A percentile compares a stretch with the other conserved stretches of the same genome.
Evolutionary conservation across 495 filamentous ascomycete genomes (phyloP).

Genomic region (Daldinia caldariorum): DNA sequence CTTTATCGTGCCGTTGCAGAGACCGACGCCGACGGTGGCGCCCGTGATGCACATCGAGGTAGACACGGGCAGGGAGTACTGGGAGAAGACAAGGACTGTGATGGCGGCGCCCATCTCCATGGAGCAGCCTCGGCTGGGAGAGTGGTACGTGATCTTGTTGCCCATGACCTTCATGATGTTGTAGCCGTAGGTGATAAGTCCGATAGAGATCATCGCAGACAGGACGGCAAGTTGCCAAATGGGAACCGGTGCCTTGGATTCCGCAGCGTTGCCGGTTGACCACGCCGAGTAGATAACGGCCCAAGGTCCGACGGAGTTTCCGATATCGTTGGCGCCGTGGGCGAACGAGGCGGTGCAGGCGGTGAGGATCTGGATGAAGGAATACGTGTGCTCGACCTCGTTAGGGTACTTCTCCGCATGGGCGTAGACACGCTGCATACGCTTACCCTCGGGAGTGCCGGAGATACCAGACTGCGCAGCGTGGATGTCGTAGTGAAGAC

Average conservation of each 20-base stretch:
- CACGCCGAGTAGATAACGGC: conserved; percentile 70
- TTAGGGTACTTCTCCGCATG: conserved; percentile 69
- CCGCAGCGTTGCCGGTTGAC: conserved; percentile 61
- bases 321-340: conserved; percentile 75
- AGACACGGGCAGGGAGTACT: conserved; percentile 68
- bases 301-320: conserved; percentile 73
- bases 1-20: conserved; percentile 66
- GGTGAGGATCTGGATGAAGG: conserved; percentile 69
- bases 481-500: conserved; percentile 79
- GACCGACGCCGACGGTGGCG: conserved; percentile 65
- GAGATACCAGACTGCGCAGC: conserved; percentile 68
- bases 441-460: conserved; percentile 72
- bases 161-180: conserved; percentile 78
- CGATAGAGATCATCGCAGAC: conserved; percentile 62
- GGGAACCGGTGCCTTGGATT: conserved; percentile 60
- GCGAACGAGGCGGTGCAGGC: conserved; percentile 72
- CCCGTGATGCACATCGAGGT: conserved; percentile 70
- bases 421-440: conserved; percentile 69
- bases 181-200: conserved; percentile 71
- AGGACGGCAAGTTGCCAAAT: conserved; percentile 68
- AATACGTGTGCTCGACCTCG: conserved; percentile 72
- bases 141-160: conserved; percentile 75
- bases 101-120: conserved; percentile 75
- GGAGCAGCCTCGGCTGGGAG: conserved; percentile 67
- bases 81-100: conserved; percentile 71